Percentiles rank a stretch among this genome's conserved stretches.
phyloP scores from a whole-genome alignment of 345 rosid species.

The Aquilaria malaccensis region DNA sequence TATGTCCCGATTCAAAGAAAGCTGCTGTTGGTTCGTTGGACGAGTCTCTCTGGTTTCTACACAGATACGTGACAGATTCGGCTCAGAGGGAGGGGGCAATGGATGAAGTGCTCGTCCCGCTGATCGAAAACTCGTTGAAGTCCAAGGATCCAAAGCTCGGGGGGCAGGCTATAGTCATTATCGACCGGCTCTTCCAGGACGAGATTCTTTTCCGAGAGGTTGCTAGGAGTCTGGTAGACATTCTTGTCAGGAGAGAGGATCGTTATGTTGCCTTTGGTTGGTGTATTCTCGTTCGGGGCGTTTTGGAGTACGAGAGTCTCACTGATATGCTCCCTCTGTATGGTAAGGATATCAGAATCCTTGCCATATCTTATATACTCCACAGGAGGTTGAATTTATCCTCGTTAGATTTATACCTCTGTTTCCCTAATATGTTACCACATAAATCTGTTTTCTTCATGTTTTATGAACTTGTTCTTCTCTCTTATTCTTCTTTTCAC shows the following conservation, averaged over 20 bases:
- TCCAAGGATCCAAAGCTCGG: slow-evolving; percentile 43
- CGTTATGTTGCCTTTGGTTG: slow-evolving; percentile 68
- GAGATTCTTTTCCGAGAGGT: slow-evolving; percentile 49
- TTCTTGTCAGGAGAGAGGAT: slow-evolving; percentile 57
- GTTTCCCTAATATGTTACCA: slow-evolving; percentile 1
- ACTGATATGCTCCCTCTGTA: slow-evolving; percentile 35
- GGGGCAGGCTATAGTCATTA: slow-evolving; percentile 45
- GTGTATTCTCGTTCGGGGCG: slow-evolving; percentile 64
- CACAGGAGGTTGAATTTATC: neutral
- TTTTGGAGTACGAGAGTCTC: slow-evolving; percentile 45
- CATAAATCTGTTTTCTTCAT: neutral
- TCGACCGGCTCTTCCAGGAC: slow-evolving; percentile 70
- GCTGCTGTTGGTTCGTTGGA: slow-evolving; percentile 51
- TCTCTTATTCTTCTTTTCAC: neutral
- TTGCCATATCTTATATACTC: neutral
- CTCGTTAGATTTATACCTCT: neutral
- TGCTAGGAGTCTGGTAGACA: slow-evolving; percentile 32
- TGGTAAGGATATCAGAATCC: slow-evolving; percentile 30
- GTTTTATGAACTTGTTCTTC: neutral
- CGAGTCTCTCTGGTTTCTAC: slow-evolving; percentile 60
- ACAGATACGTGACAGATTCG: slow-evolving; percentile 47
- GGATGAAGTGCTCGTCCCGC: slow-evolving; percentile 64
- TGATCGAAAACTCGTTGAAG: slow-evolving; percentile 56
- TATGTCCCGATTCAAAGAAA: slow-evolving; percentile 33
- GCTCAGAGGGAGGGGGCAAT: slow-evolving; percentile 34